A percentile compares a stretch with the other conserved stretches of the same genome.
These are phyloP conservation scores for Ligustrum vulgare DNA, from an alignment of 257 asterid species.

Conservation along the genomic window DNA sequence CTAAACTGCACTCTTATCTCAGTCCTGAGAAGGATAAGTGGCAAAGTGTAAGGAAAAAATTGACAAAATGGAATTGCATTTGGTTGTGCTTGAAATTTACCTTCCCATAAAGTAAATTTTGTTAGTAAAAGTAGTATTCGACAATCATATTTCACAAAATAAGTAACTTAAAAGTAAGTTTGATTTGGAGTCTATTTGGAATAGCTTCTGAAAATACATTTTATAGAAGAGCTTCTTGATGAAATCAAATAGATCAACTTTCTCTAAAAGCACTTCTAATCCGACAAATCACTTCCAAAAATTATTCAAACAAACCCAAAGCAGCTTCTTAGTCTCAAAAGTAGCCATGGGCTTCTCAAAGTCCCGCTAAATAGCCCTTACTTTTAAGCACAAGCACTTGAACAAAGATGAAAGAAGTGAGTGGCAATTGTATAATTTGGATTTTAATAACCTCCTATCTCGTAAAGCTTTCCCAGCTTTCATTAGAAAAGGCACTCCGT, in stretches of 20 bases:
- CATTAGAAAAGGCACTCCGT: constrained; percentile 96
- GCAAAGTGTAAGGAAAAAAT: background rate
- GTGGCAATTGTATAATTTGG: background rate
- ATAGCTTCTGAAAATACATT: too few relatives aligned
- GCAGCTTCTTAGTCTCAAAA: too few relatives aligned
- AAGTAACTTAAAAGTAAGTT: background rate
- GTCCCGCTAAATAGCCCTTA: too few relatives aligned
- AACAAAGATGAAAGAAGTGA: background rate
- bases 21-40: constrained; percentile 42
- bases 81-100: background rate
- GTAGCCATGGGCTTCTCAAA: too few relatives aligned
- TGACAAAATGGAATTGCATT: background rate
- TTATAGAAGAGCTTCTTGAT: too few relatives aligned
- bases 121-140: background rate
- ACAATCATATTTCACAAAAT: background rate
- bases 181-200: background rate
- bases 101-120: background rate
- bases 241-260: too few relatives aligned
- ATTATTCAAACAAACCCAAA: too few relatives aligned
- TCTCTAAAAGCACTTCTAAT: too few relatives aligned
- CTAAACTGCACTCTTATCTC: constrained; percentile 97
- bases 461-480: constrained; percentile 97
- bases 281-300: too few relatives aligned
- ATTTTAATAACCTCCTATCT: constrained; percentile 51
- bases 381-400: background rate